phyloP scores from a whole-genome alignment of 1,284 basidiomycete species.

The Malassezia japonica region DNA sequence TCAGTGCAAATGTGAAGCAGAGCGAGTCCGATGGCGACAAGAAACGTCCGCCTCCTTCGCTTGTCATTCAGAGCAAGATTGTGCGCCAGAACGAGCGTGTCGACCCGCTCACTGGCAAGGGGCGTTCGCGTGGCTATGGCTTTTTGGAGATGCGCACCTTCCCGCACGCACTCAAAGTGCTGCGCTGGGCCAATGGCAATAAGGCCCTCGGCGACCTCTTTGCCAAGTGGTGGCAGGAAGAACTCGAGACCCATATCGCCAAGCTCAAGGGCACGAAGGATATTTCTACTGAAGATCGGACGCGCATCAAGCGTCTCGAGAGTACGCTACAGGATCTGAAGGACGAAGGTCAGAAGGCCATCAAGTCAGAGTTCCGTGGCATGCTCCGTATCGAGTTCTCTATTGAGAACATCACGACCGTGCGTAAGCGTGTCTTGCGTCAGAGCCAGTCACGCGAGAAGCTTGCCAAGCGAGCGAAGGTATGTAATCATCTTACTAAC shows the following conservation, averaged over 20 bases:
- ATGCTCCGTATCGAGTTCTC: conserved; percentile 43
- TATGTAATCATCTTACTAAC: not conserved
- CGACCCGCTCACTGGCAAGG: conserved; percentile 74
- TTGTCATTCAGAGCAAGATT: conserved; percentile 73
- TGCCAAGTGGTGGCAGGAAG: conserved; percentile 34
- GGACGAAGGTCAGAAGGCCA: conserved; percentile 9
- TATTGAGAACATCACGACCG: conserved; percentile 42
- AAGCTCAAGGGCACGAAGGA: conserved; percentile 18
- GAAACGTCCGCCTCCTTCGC: conserved; percentile 54
- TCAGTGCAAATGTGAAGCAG: conserved; percentile 21
- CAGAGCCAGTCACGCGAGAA: conserved; percentile 28
- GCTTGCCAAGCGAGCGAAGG: conserved; percentile 18
- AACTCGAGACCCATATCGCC: conserved; percentile 27
- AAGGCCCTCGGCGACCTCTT: conserved; percentile 24
- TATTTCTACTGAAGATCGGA: conserved; percentile 20
- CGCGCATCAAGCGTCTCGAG: conserved; percentile 28
- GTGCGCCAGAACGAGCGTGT: conserved; percentile 75
- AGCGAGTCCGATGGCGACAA: conserved; percentile 44
- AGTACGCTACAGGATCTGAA: conserved; percentile 26
- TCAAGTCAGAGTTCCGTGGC: conserved; percentile 36
- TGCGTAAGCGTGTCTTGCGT: conserved; percentile 32
- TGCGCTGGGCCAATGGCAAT: conserved; percentile 92
- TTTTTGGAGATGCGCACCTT: conserved; percentile 85
- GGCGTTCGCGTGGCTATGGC: conserved; percentile 83
- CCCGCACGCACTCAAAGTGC: conserved; percentile 75